Percentiles rank a stretch among this genome's conserved stretches.
phyloP scores from a whole-genome alignment of 2,329 filamentous ascomycete species.

The Rhytidhysteron rufulum region DNA sequence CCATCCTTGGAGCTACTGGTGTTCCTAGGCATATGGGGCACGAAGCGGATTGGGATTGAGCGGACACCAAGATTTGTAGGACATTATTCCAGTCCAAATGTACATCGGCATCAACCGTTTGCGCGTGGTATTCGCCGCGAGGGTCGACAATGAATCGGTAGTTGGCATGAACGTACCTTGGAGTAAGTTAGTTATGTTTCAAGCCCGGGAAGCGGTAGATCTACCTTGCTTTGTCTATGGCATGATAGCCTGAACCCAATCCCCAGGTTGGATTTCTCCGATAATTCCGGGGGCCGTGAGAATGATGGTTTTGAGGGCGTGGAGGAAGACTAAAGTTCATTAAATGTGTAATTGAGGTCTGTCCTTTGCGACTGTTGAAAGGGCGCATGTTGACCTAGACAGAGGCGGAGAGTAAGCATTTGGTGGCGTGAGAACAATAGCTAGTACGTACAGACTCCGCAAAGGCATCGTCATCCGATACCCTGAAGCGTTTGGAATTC shows the following conservation, averaged over 20 bases:
- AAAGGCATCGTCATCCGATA: slow-evolving; percentile 82
- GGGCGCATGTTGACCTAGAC: slow-evolving; percentile 59
- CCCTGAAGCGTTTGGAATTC: slow-evolving; percentile 67
- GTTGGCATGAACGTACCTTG: slow-evolving; percentile 85
- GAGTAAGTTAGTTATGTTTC: slow-evolving; percentile 6
- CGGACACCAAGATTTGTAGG: slow-evolving; percentile 84
- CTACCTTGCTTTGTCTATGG: slow-evolving; percentile 83
- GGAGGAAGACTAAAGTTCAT: slow-evolving; percentile 86
- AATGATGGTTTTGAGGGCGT: slow-evolving; percentile 60
- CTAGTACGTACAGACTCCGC: slow-evolving; percentile 65
- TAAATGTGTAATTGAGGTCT: slow-evolving; percentile 94
- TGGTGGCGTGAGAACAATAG: neutral
- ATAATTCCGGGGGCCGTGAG: slow-evolving; percentile 46
- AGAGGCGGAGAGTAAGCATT: slow-evolving; percentile 14
- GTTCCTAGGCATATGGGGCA: slow-evolving; percentile 94
- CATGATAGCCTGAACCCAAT: slow-evolving; percentile 82
- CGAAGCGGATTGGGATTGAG: slow-evolving; percentile 79
- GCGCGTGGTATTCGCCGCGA: slow-evolving; percentile 70
- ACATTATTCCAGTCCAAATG: slow-evolving; percentile 89
- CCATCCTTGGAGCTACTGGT: slow-evolving; percentile 93
- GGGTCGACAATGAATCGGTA: slow-evolving; percentile 95
- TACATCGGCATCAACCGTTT: slow-evolving; percentile 81
- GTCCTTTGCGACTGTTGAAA: slow-evolving; percentile 72
- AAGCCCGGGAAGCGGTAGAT: slow-evolving; percentile 19
- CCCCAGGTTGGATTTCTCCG: slow-evolving; percentile 78